Conservation (phyloP, 441 rosid species). For the Erodium chrysanthum region DNA sequence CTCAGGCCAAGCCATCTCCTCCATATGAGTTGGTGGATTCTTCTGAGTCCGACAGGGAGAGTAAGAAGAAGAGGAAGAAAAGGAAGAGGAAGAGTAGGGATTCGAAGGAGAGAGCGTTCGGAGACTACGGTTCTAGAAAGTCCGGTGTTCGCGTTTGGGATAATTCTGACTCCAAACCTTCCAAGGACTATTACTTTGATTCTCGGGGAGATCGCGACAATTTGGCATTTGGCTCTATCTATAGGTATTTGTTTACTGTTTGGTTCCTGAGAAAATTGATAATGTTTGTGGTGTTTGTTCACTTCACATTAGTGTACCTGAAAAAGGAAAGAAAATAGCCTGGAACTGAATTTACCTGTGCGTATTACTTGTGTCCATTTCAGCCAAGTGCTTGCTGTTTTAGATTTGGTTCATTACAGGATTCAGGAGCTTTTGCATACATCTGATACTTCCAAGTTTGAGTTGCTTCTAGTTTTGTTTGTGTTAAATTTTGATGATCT, state of each 20-base stretch:
- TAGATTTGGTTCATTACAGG: background rate
- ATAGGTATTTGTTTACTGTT: conserved; percentile 37
- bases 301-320: too few species aligned
- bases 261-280: background rate
- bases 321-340: background rate
- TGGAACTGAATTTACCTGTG: background rate
- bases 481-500: too few species aligned
- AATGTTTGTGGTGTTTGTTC: background rate
- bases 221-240: conserved; percentile 68
- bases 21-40: conserved; percentile 26
- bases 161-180: conserved; percentile 32
- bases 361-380: background rate
- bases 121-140: conserved; percentile 35
- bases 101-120: conserved; percentile 21
- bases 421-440: background rate
- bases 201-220: conserved; percentile 79
- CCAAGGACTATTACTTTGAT: conserved; percentile 75
- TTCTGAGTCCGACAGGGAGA: conserved; percentile 25
- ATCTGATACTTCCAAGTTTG: background rate
- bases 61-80: conserved; percentile 31
- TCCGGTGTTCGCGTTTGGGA: conserved; percentile 39
- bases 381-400: background rate
- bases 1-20: conserved; percentile 8
- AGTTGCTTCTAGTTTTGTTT: background rate
- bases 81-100: conserved; percentile 26